Evolutionary conservation across 2,329 filamentous ascomycete genomes (phyloP), one percentile per base, ranked within the genome.

Genomic region (Huntiella savannae): DNA sequence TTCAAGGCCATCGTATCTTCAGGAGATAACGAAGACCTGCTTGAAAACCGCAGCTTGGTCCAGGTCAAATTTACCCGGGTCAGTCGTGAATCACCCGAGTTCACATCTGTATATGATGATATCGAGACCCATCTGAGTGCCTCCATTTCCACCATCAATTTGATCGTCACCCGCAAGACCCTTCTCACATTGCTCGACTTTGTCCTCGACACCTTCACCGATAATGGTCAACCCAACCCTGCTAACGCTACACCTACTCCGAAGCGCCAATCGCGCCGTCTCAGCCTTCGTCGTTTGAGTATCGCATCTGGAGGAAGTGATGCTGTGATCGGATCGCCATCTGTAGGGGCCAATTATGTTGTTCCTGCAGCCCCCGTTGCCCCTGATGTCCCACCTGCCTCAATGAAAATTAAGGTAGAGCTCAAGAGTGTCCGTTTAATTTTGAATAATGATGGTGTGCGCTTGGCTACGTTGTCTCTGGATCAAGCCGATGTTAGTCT

Each of bases 1-100:
- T 98, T 99, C 68, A 94, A 91, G 62, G 88, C 88, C 19, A 92
- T 99, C 43, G 76, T 99, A n/a, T 93, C 87, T 0, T 95, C 91
- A 1, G 75, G 74, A 0, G 76, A 79, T 42, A 61, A 64, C 5
- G 74, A 79, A 38, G 88, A 93, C 56, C 77, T 80, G 19, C 72
- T 79, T 40, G 75, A 82, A 49, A 77, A 83, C 50, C 75, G 82
- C 50, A 85, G 92, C 54, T 71, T 98, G 10, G 83, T 98, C 53
- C 77, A 79, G 44, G 72, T 98, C 55, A 94, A 88, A 56, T 93
- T 94, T 55, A 71, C 85, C 50, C 85, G 82, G 58, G 85, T 96
- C 49, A 95, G 91, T 55, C 79, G 75, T 32, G 76, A 85, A 43
- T 96, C 91, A 2, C 92, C 92, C 0, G 88, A 98, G 57, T 94